Percentiles rank a stretch among this genome's conserved stretches.
These are phyloP conservation scores for Anacardium occidentale DNA, from an alignment of 345 rosid genomes.

Conservation along the genomic window DNA sequence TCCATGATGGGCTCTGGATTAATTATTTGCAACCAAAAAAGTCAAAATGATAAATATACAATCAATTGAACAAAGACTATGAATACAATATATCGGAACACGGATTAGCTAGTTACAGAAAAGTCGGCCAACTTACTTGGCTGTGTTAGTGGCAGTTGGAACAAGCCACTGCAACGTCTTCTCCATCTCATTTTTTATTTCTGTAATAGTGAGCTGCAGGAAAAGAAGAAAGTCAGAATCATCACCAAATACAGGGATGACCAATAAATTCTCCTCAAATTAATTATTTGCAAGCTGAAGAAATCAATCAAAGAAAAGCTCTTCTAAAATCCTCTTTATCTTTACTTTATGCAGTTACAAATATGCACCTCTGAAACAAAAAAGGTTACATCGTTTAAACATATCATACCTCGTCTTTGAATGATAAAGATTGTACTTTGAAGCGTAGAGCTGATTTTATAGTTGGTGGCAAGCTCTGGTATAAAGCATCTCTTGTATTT, in stretches of 20 bases:
- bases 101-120: background rate
- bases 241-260: background rate
- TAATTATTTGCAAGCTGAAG: background rate
- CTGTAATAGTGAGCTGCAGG: slow-evolving; percentile 67
- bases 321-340: background rate
- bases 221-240: slow-evolving; percentile 7
- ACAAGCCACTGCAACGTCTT: slow-evolving; percentile 90
- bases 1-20: slow-evolving; percentile 80
- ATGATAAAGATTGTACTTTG: slow-evolving; percentile 57
- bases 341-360: background rate
- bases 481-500: slow-evolving; percentile 77
- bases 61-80: background rate
- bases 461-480: slow-evolving; percentile 79
- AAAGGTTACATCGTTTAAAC: background rate
- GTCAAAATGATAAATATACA: background rate
- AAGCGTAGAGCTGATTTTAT: slow-evolving; percentile 68
- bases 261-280: background rate
- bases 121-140: slow-evolving; percentile 52
- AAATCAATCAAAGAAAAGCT: background rate
- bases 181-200: slow-evolving; percentile 94
- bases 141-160: slow-evolving; percentile 84
- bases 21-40: slow-evolving; percentile 35
- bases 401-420: slow-evolving; percentile 53
- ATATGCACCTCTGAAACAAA: background rate
- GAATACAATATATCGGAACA: background rate